Percentiles rank a stretch among this genome's conserved stretches.
Evolutionary conservation across 768 basidiomycete species (phyloP).

Genomic region (Russula virescens): DNA sequence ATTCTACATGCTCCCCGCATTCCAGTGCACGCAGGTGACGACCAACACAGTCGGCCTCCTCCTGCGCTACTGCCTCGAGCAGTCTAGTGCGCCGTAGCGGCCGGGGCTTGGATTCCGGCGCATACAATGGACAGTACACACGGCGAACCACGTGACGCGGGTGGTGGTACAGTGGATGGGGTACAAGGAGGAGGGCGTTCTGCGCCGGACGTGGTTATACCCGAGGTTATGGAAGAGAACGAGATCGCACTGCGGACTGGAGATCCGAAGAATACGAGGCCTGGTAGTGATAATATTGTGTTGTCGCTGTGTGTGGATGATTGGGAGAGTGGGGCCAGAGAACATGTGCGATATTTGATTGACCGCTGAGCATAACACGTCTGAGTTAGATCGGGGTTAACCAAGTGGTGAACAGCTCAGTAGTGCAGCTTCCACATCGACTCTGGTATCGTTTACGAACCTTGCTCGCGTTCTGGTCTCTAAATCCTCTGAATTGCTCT

Average conservation of each 20-base stretch:
- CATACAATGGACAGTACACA: constrained; percentile 40
- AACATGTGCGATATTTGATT: too few relatives aligned
- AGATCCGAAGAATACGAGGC: too few relatives aligned
- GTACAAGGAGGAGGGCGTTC: constrained; percentile 39
- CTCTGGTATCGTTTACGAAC: too few relatives aligned
- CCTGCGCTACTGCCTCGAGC: constrained; percentile 14
- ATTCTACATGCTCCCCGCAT: constrained; percentile 15
- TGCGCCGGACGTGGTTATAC: constrained; percentile 37
- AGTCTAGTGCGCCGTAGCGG: constrained; percentile 16
- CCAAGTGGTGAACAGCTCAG: too few relatives aligned
- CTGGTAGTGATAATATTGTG: too few relatives aligned
- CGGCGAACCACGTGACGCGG: constrained; percentile 35
- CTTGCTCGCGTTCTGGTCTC: too few relatives aligned
- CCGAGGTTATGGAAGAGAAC: constrained; percentile 4
- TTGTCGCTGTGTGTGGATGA: too few relatives aligned
- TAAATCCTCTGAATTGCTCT: too few relatives aligned
- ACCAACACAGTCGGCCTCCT: constrained; percentile 33
- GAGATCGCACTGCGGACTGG: background rate
- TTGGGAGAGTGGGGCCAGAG: too few relatives aligned
- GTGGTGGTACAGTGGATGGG: constrained; percentile 41
- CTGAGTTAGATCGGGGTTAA: too few relatives aligned
- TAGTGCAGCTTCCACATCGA: too few relatives aligned
- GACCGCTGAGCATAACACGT: too few relatives aligned
- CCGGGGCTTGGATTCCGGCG: constrained; percentile 40
- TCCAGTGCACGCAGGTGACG: constrained; percentile 19